A percentile compares a stretch with the other conserved stretches of the same genome.
Evolutionary conservation across 2,329 filamentous ascomycete genomes (phyloP).

Genomic region (Ophiocordyceps camponoti-floridani): DNA sequence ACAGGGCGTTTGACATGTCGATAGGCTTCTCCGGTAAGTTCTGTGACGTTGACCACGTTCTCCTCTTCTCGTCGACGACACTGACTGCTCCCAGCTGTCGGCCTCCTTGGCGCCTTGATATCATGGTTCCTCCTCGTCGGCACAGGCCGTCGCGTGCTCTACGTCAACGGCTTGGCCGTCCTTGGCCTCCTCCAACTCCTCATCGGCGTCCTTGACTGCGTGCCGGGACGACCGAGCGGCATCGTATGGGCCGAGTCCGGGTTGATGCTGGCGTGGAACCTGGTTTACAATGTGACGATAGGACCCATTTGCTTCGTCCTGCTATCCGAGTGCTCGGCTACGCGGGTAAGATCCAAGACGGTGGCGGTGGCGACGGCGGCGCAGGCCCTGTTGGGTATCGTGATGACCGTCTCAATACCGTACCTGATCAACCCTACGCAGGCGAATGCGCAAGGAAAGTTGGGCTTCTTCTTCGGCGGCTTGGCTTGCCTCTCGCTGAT

Average conservation of each 20-base stretch:
- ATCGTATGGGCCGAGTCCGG: slow-evolving; percentile 19
- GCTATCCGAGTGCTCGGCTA: slow-evolving; percentile 21
- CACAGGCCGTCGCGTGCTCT: slow-evolving; percentile 24
- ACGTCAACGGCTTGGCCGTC: slow-evolving; percentile 18
- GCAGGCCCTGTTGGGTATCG: slow-evolving; percentile 10
- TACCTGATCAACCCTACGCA: slow-evolving; percentile 16
- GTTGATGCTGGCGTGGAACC: slow-evolving; percentile 24
- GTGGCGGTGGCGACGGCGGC: slow-evolving; percentile 20
- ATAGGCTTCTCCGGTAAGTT: slow-evolving; percentile 11
- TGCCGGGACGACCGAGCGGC: slow-evolving; percentile 20
- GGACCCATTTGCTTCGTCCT: slow-evolving; percentile 25
- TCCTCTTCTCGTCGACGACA: background rate
- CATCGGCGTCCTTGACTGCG: slow-evolving; percentile 25
- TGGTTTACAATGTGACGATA: slow-evolving; percentile 22
- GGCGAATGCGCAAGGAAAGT: slow-evolving; percentile 17
- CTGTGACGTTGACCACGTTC: background rate
- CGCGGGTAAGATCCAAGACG: slow-evolving; percentile 22
- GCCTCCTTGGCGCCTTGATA: slow-evolving; percentile 22
- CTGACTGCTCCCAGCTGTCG: slow-evolving; percentile 14
- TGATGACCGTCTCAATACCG: slow-evolving; percentile 12
- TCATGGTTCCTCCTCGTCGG: slow-evolving; percentile 23
- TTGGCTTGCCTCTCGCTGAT: slow-evolving; percentile 8
- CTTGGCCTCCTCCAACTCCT: slow-evolving; percentile 21
- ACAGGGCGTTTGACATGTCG: slow-evolving; percentile 20
- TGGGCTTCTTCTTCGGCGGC: slow-evolving; percentile 14